Conservation (phyloP, 1,284 basidiomycete species). For the Ustilago tritici region DNA sequence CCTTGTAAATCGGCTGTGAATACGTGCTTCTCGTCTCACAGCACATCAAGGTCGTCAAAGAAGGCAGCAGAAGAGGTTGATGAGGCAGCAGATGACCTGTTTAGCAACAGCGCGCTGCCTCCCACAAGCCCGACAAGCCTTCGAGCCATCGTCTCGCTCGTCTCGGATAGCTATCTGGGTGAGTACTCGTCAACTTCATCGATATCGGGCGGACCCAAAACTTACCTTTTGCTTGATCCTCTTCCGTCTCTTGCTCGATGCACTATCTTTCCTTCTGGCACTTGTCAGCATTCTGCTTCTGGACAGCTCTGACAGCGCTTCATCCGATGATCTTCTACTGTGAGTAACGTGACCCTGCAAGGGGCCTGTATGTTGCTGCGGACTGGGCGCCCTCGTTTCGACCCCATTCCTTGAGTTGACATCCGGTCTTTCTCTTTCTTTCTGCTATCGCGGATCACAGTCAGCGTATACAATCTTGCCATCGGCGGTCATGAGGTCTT, state of each 20-base stretch:
- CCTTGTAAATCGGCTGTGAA: neutral
- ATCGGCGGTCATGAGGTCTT: slow-evolving; percentile 63
- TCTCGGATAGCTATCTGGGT: slow-evolving; percentile 56
- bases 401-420: neutral
- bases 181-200: neutral
- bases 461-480: slow-evolving; percentile 65
- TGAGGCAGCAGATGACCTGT: slow-evolving; percentile 9
- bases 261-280: slow-evolving; percentile 1
- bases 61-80: neutral
- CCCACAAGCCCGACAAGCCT: slow-evolving; percentile 32
- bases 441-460: slow-evolving; percentile 12
- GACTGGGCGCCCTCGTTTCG: neutral
- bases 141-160: slow-evolving; percentile 33
- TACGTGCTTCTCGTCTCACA: neutral
- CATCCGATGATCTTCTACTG: slow-evolving; percentile 90
- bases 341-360: slow-evolving; percentile 33
- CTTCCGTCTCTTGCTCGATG: neutral
- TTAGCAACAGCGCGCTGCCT: neutral
- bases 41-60: neutral
- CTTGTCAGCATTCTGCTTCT: slow-evolving; percentile 82
- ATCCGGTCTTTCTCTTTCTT: neutral
- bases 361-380: neutral
- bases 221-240: neutral
- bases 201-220: neutral
- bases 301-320: slow-evolving; percentile 86